phyloP scores from a whole-genome alignment of 1,284 basidiomycete genomes.

The Xerocomus amazonicus region DNA sequence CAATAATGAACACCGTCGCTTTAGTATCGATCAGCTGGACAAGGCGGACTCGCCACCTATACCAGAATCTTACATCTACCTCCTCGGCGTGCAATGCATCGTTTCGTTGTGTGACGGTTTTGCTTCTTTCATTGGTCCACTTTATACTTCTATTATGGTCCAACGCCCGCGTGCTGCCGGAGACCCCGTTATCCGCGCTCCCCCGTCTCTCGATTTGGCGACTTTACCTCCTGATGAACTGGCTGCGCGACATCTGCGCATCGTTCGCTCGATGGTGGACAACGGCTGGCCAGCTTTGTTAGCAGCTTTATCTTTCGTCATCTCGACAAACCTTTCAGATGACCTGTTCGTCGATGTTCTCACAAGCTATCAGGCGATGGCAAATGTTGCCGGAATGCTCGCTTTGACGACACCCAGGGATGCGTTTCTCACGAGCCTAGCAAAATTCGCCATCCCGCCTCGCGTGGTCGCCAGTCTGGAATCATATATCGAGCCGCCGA shows the following conservation, averaged over 20 bases:
- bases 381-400: slow-evolving; percentile 87
- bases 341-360: slow-evolving; percentile 84
- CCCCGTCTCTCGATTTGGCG: slow-evolving; percentile 66
- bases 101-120: slow-evolving; percentile 88
- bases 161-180: slow-evolving; percentile 65
- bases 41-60: slow-evolving; percentile 92
- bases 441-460: slow-evolving; percentile 85
- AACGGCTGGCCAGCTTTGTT: slow-evolving; percentile 88
- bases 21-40: slow-evolving; percentile 92
- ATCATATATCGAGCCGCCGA: slow-evolving; percentile 62
- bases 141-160: slow-evolving; percentile 65
- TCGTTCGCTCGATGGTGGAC: slow-evolving; percentile 76
- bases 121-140: slow-evolving; percentile 64
- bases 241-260: slow-evolving; percentile 50
- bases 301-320: slow-evolving; percentile 84
- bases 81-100: slow-evolving; percentile 87
- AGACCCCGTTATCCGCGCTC: slow-evolving; percentile 65
- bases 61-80: slow-evolving; percentile 90
- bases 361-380: slow-evolving; percentile 78
- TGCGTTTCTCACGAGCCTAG: slow-evolving; percentile 84
- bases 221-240: slow-evolving; percentile 57
- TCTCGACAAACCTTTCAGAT: slow-evolving; percentile 86
- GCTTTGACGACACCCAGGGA: slow-evolving; percentile 85
- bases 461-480: slow-evolving; percentile 84
- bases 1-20: slow-evolving; percentile 2